Conservation (phyloP, 371 early-diverging fungal genomes). For the Umbelopsis sp. region DNA sequence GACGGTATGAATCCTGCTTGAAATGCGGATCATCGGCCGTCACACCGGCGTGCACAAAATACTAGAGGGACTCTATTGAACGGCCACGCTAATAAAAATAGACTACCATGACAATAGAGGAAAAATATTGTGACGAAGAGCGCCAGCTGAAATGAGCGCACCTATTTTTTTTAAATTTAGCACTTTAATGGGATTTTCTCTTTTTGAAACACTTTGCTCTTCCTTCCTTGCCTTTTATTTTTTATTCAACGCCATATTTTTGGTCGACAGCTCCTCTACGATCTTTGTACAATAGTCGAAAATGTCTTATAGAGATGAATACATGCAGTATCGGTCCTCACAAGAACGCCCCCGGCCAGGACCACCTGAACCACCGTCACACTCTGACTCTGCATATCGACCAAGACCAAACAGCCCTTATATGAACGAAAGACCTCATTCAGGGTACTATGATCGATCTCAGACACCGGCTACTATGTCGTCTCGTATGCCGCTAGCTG, state of each 20-base stretch:
- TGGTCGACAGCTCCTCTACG: background rate
- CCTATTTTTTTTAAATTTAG: slow-evolving; percentile 12
- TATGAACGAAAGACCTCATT: background rate
- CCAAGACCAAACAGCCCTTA: slow-evolving; percentile 9
- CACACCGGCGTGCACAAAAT: no score
- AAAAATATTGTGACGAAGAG: background rate
- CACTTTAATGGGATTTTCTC: background rate
- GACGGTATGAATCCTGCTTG: no score
- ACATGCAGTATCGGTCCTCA: slow-evolving; percentile 9
- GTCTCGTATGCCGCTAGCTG: background rate
- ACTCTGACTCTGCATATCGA: background rate
- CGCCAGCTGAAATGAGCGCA: background rate
- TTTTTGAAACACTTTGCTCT: background rate
- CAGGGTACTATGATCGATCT: slow-evolving; percentile 1
- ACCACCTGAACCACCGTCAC: slow-evolving; percentile 11
- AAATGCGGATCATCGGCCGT: no score
- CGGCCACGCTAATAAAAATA: no score
- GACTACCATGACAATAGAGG: background rate
- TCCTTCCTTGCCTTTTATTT: background rate
- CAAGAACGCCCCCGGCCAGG: background rate
- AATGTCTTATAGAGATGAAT: slow-evolving; percentile 15
- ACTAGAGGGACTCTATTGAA: no score
- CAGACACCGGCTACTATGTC: background rate
- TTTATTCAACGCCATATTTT: background rate
- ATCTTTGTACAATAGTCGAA: slow-evolving; percentile 6